Percentiles rank a stretch among this genome's conserved stretches.
phyloP scores from a whole-genome alignment of 306 rosid species.

The Senna siamea region DNA sequence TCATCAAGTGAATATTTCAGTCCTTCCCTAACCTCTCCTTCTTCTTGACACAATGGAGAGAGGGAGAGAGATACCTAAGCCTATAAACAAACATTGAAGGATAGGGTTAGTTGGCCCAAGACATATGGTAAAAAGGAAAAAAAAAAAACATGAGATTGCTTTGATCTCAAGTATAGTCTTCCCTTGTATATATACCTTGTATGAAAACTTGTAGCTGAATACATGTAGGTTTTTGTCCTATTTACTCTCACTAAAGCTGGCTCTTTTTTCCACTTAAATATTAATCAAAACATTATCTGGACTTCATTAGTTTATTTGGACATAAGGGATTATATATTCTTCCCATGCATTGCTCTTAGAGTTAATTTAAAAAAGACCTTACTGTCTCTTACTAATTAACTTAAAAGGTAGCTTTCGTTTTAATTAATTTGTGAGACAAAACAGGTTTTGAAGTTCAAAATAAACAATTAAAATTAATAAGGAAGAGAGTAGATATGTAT shows the following conservation, averaged over 20 bases:
- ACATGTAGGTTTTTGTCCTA: conserved; percentile 50
- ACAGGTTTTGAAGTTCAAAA: conserved; percentile 26
- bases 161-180: conserved; percentile 65
- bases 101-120: conserved; percentile 25
- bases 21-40: conserved; percentile 31
- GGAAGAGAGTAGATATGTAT: neutral
- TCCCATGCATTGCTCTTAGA: no score
- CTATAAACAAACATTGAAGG: conserved; percentile 31
- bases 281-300: neutral
- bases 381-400: no score
- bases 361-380: no score
- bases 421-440: no score
- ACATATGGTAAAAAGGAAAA: conserved; percentile 1
- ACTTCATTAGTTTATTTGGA: no score
- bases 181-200: conserved; percentile 33
- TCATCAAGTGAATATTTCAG: conserved; percentile 40
- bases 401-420: no score
- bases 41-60: conserved; percentile 32
- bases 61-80: conserved; percentile 33
- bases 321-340: no score
- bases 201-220: conserved; percentile 59
- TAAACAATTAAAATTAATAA: conserved; percentile 19
- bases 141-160: conserved; percentile 46
- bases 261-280: conserved; percentile 33
- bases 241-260: conserved; percentile 48